Conservation (phyloP, 371 early-diverging fungal genomes). For the Syncephalastrum sp. region DNA sequence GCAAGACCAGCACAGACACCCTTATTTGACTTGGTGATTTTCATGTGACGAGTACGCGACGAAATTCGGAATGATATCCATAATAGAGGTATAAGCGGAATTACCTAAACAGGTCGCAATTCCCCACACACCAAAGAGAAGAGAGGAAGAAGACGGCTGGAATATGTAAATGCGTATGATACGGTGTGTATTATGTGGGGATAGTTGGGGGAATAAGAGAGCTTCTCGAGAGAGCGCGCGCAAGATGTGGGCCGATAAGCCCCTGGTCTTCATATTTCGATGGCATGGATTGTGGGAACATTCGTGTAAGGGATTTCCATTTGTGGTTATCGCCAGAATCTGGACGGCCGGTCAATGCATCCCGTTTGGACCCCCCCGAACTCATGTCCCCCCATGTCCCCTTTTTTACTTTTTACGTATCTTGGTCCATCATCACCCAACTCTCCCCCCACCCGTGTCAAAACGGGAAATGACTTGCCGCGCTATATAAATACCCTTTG, state of each 20-base stretch:
- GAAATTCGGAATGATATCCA: conserved; percentile 4
- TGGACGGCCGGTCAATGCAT: no score
- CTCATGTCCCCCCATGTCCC: conserved; percentile 13
- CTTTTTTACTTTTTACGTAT: conserved; percentile 1
- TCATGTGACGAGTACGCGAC: conserved; percentile 13
- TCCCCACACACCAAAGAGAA: conserved; percentile 20
- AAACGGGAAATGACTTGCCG: not conserved
- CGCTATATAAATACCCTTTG: conserved; percentile 3
- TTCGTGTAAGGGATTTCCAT: conserved; percentile 14
- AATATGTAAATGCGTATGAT: conserved; percentile 3
- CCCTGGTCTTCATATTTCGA: conserved; percentile 1
- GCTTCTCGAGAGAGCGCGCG: no score
- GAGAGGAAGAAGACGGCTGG: not conserved
- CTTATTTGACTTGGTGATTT: conserved; percentile 8
- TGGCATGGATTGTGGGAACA: not conserved
- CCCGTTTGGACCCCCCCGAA: not conserved
- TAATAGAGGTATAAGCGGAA: conserved; percentile 16
- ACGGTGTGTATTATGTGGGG: conserved; percentile 11
- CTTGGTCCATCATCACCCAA: not conserved
- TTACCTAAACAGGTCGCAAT: conserved; percentile 11
- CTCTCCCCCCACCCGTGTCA: not conserved
- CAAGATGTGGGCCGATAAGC: not conserved
- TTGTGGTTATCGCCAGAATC: conserved; percentile 9
- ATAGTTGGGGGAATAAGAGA: not conserved
- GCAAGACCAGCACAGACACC: conserved; percentile 7